Conservation (phyloP, 2,329 filamentous ascomycete genomes). For the Aureobasidium zeae region DNA sequence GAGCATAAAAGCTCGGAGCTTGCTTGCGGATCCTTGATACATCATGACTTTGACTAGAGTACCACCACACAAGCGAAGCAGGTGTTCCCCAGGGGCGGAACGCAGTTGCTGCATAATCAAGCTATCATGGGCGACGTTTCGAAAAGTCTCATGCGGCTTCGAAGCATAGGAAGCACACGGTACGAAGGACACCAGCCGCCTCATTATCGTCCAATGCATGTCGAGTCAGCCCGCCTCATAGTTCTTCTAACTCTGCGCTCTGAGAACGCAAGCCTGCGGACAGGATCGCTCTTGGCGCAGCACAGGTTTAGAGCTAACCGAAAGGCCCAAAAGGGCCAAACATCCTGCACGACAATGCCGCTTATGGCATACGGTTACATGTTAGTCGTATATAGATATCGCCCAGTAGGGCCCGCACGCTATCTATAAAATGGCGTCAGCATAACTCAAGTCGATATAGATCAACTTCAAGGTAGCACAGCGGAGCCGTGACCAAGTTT, state of each 20-base stretch:
- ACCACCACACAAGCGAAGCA: conserved; percentile 13
- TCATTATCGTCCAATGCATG: conserved; percentile 14
- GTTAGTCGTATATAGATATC: conserved; percentile 4
- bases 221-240: conserved; percentile 15
- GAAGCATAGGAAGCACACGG: conserved; percentile 14
- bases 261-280: conserved; percentile 1
- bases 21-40: conserved; percentile 15
- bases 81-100: conserved; percentile 12
- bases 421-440: conserved; percentile 11
- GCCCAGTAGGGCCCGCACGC: background rate
- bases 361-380: conserved; percentile 7
- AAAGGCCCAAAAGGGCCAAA: conserved; percentile 13
- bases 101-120: conserved; percentile 18
- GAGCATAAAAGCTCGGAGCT: conserved; percentile 15
- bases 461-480: conserved; percentile 6
- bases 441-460: conserved; percentile 4
- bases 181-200: conserved; percentile 11
- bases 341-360: conserved; percentile 11
- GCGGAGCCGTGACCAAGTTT: conserved; percentile 12
- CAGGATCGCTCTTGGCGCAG: background rate
- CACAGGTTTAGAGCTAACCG: conserved; percentile 1
- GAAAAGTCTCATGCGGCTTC: conserved; percentile 13
- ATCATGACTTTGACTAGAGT: conserved; percentile 16
- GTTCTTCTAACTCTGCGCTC: conserved; percentile 12
- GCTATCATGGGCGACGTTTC: conserved; percentile 17